Base-by-base conservation (phyloP, 1,139 yeast species). In the Candida sp. region DNA sequence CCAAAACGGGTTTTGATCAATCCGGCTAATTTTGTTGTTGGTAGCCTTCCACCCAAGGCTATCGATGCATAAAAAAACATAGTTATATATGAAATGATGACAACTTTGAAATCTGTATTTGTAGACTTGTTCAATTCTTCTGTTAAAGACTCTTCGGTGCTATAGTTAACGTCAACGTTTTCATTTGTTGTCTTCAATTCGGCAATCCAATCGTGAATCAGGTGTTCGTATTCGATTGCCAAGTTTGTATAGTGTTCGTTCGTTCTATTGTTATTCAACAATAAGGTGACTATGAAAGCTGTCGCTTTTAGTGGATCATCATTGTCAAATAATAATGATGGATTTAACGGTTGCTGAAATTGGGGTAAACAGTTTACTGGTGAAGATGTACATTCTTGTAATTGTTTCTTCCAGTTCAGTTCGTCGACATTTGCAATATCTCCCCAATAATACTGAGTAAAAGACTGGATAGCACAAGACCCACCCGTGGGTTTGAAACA, bases 281-380 rank as follows among this genome's bases (percentile, higher is more conserved):
- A 71, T 41, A 89, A 65, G 0, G 98, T 89, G 0, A 87, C 77
- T 0, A 87, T 85, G 42, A 91, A 75, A 0, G 98, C 96, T 33
- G 73, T 70, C 0, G 96, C 74, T 0, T 77, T 61, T 12, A 84
- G 57, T 1, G 84, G 76, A 56, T 81, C 73, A 33, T 71, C 71
- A 11, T 64, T 61, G 22, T 67, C 70, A 60, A 93, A 87, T 6
- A 93, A 60, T 25, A 88, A 53, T 41, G 84, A 79, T 35, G 82
- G 79, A 49, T 83, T 84, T 49, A 93, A 68, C 0, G 98, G 98
- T 60, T 90, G 97, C 57, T 89, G 96, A 64, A 91, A 93, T 0
- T 84, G 67, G 0, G 99, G 98, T 36, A 93, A 68, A 58, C 99
- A 93, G 49, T 81, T 84, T 1, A 93, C 97, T 0, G 98, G 98